phyloP scores from a whole-genome alignment of 2,329 filamentous ascomycete species.

The Neofusicoccum cordaticola region DNA sequence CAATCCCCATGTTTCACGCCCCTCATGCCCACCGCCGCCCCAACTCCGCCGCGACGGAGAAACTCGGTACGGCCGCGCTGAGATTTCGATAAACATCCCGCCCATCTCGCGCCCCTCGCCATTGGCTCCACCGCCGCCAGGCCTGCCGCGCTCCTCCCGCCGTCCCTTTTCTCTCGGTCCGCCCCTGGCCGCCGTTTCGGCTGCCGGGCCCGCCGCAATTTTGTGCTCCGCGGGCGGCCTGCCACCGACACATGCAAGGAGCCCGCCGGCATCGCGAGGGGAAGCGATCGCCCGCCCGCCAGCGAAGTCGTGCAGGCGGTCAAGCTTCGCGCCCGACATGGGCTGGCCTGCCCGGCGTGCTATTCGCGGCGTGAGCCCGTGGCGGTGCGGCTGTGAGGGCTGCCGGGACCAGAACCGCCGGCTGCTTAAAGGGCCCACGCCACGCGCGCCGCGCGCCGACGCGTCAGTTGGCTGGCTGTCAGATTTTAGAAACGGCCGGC shows the following conservation, averaged over 20 bases:
- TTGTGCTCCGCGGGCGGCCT: not conserved
- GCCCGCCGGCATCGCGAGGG: not conserved
- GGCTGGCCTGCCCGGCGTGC: not conserved
- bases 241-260: slow-evolving; percentile 6
- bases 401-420: not conserved
- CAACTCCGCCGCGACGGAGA: not conserved
- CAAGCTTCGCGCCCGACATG: not conserved
- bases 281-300: not conserved
- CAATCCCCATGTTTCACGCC: slow-evolving; percentile 13
- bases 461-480: not conserved
- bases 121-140: not conserved
- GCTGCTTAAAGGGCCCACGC: not conserved
- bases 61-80: not conserved
- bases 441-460: not conserved
- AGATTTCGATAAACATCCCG: slow-evolving; percentile 13
- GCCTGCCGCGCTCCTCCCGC: slow-evolving; percentile 1
- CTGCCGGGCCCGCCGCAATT: slow-evolving; percentile 12
- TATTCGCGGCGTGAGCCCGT: not conserved
- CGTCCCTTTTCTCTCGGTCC: slow-evolving; percentile 1
- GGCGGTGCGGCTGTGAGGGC: not conserved
- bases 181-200: slow-evolving; percentile 13
- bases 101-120: not conserved
- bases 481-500: not conserved
- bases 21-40: slow-evolving; percentile 1
- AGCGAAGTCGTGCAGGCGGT: slow-evolving; percentile 1